A percentile compares a stretch with the other conserved stretches of the same genome.
These are phyloP conservation scores for Diaporthe eres DNA, from an alignment of 2,329 filamentous ascomycete genomes.

Conservation along the genomic window DNA sequence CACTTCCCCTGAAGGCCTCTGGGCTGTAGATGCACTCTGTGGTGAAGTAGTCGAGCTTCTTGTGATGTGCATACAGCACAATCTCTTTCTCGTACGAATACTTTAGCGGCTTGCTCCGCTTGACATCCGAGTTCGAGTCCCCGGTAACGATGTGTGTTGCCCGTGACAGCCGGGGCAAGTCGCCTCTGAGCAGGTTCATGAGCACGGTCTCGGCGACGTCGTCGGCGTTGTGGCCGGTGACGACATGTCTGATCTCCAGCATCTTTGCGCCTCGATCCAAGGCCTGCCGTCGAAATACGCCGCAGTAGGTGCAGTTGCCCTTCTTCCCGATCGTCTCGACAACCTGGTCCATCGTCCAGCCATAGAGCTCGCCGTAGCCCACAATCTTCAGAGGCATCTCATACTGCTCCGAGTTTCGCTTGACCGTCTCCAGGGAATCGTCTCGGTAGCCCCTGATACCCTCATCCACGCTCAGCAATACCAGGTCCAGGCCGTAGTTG, in stretches of 20 bases:
- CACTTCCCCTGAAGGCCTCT: slow-evolving; percentile 94
- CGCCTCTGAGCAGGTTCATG: slow-evolving; percentile 95
- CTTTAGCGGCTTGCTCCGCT: slow-evolving; percentile 95
- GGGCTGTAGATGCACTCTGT: slow-evolving; percentile 99
- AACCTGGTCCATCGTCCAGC: slow-evolving; percentile 99
- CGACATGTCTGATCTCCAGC: slow-evolving; percentile 90
- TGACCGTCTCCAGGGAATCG: slow-evolving; percentile 95
- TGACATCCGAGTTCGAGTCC: slow-evolving; percentile 85
- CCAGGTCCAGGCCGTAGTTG: slow-evolving; percentile 86
- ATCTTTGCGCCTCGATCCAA: slow-evolving; percentile 92
- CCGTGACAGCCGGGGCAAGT: slow-evolving; percentile 87
- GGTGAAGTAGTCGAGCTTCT: slow-evolving; percentile 96
- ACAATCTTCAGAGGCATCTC: slow-evolving; percentile 92
- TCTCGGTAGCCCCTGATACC: slow-evolving; percentile 98
- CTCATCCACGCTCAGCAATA: slow-evolving; percentile 94
- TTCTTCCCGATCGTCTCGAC: slow-evolving; percentile 97
- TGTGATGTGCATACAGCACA: slow-evolving; percentile 96
- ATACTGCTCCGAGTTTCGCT: slow-evolving; percentile 92
- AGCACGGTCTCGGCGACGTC: slow-evolving; percentile 97
- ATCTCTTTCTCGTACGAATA: slow-evolving; percentile 99
- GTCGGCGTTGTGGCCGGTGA: slow-evolving; percentile 97
- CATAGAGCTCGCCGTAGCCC: slow-evolving; percentile 93
- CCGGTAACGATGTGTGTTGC: slow-evolving; percentile 92
- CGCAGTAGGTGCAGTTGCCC: slow-evolving; percentile 98
- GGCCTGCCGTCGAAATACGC: slow-evolving; percentile 94